Conservation (phyloP, 2,329 filamentous ascomycete species). For the Alternaria conjuncta region DNA sequence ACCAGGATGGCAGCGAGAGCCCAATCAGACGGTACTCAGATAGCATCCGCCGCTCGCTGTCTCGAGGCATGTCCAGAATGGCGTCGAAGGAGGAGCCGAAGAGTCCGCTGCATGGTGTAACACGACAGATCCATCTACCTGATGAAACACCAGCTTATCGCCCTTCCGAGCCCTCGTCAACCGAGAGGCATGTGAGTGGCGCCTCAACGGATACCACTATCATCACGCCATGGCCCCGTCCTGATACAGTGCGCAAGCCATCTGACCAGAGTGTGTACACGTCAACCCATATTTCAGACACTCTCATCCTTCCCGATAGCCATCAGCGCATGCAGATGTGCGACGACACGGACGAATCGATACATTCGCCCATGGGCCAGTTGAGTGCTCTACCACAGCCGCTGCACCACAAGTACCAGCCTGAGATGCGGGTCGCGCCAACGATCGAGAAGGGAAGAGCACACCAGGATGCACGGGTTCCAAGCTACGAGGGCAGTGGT, state of each 20-base stretch:
- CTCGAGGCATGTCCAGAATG: slow-evolving; percentile 12
- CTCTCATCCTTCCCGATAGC: slow-evolving; percentile 7
- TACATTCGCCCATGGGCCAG: slow-evolving; percentile 23
- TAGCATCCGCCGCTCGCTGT: slow-evolving; percentile 24
- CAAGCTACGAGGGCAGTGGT: slow-evolving; percentile 35
- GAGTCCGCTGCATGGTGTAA: slow-evolving; percentile 31
- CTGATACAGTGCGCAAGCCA: slow-evolving; percentile 5
- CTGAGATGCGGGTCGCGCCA: not conserved
- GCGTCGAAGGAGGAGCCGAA: slow-evolving; percentile 20
- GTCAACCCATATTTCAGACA: slow-evolving; percentile 22
- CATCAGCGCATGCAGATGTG: not conserved
- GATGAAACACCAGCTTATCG: slow-evolving; percentile 2
- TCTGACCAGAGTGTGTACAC: slow-evolving; percentile 25
- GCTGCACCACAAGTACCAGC: slow-evolving; percentile 2
- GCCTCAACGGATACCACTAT: slow-evolving; percentile 1
- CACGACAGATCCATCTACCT: slow-evolving; percentile 20
- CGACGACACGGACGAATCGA: not conserved
- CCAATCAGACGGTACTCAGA: slow-evolving; percentile 30
- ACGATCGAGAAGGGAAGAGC: not conserved
- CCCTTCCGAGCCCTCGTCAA: not conserved
- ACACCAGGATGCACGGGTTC: slow-evolving; percentile 11
- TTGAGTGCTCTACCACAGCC: slow-evolving; percentile 29
- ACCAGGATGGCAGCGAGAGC: slow-evolving; percentile 10
- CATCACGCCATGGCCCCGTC: slow-evolving; percentile 10
- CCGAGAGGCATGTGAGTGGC: not conserved